Percentiles rank a stretch among this genome's conserved stretches.
phyloP scores from a whole-genome alignment of 768 basidiomycete species.

The Psilocybe subaeruginosa region DNA sequence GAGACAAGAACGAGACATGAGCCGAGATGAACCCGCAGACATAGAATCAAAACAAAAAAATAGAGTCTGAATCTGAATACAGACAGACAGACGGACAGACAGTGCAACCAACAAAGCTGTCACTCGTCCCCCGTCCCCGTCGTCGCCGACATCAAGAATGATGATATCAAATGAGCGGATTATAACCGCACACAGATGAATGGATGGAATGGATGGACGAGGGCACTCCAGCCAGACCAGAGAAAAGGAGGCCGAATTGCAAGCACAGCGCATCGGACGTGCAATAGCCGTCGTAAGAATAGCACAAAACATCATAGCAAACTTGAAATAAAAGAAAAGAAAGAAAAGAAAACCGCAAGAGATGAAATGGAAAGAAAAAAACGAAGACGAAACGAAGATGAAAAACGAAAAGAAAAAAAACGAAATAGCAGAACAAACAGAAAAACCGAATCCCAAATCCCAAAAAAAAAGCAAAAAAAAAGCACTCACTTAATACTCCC shows the following conservation, averaged over 20 bases:
- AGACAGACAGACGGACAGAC: no score
- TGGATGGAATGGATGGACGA: no score
- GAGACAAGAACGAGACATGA: no score
- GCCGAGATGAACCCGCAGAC: no score
- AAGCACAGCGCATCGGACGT: no score
- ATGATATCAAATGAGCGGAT: background rate
- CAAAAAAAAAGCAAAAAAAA: constrained; percentile 2
- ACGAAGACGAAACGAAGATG: background rate
- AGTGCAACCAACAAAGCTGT: no score
- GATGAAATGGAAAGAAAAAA: constrained; percentile 13
- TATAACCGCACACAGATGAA: background rate
- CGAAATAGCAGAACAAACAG: background rate
- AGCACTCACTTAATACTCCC: constrained; percentile 25
- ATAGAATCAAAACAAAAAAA: no score
- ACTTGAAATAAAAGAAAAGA: background rate
- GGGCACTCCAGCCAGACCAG: background rate
- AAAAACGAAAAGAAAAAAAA: constrained; percentile 9
- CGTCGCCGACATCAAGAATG: background rate
- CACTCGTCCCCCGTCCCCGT: no score
- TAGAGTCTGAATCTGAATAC: no score
- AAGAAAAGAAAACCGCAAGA: background rate
- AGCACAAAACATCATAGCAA: no score
- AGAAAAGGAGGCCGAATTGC: background rate
- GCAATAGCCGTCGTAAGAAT: no score
- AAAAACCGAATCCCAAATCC: constrained; percentile 1